A percentile compares a stretch with the other conserved stretches of the same genome.
phyloP scores from a whole-genome alignment of 2,329 filamentous ascomycete species.

The Microcyclospora pomicola region DNA sequence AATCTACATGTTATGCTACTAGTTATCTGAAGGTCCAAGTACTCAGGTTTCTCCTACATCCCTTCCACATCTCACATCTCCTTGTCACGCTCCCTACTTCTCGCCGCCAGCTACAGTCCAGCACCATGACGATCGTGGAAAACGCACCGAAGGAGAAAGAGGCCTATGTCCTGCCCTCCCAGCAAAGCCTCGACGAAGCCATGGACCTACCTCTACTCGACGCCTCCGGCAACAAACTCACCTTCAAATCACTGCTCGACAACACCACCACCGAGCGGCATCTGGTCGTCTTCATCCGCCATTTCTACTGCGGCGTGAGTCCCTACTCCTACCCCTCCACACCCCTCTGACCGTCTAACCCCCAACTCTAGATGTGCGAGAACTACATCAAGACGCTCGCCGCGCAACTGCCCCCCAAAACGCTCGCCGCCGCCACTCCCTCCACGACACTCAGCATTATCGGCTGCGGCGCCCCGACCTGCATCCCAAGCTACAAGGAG shows the following conservation, averaged over 20 bases:
- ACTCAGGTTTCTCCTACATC: no score
- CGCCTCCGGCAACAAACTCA: conserved; percentile 13
- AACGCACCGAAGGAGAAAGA: no score
- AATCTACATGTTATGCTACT: no score
- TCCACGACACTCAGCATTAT: conserved; percentile 20
- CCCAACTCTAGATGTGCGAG: conserved; percentile 18
- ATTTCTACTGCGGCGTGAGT: conserved; percentile 28
- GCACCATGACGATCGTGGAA: no score
- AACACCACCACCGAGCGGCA: conserved; percentile 9
- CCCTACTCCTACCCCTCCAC: neutral
- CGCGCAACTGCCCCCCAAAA: conserved; percentile 10
- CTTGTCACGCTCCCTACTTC: no score
- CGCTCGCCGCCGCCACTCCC: conserved; percentile 8
- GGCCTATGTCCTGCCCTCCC: conserved; percentile 6
- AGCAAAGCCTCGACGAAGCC: conserved; percentile 10
- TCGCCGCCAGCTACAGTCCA: no score
- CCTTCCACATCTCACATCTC: no score
- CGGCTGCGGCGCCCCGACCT: conserved; percentile 21
- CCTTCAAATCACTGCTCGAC: conserved; percentile 16
- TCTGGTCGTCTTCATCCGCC: conserved; percentile 26
- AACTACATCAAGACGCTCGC: conserved; percentile 20
- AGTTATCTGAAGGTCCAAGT: no score
- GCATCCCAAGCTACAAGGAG: conserved; percentile 17
- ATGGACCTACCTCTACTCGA: conserved; percentile 13
- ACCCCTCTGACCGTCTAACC: neutral